Conservation (phyloP, 768 basidiomycete genomes). For the Butyriboletus loyo region DNA sequence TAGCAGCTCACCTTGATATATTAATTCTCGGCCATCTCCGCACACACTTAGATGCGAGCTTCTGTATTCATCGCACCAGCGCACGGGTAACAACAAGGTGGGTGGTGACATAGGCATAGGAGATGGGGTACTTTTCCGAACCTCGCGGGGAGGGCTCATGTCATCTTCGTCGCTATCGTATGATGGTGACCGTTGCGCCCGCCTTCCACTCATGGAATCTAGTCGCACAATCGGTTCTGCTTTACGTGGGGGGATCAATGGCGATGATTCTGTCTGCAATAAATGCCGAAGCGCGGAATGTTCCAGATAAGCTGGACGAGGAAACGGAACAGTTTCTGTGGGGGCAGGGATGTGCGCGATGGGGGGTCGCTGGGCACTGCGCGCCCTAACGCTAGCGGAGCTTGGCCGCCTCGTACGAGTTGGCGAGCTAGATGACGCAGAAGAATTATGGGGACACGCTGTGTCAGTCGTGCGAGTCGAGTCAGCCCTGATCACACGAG, state of each 20-base stretch:
- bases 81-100: constrained; percentile 62
- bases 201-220: constrained; percentile 20
- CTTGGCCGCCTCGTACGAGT: constrained; percentile 48
- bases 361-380: constrained; percentile 23
- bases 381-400: constrained; percentile 30
- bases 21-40: constrained; percentile 69
- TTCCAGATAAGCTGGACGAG: constrained; percentile 72
- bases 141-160: constrained; percentile 47
- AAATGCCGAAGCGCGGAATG: constrained; percentile 71
- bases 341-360: constrained; percentile 29
- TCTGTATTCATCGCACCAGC: constrained; percentile 74
- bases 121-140: constrained; percentile 26
- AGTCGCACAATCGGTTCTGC: constrained; percentile 27
- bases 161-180: constrained; percentile 71
- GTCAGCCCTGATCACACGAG: constrained; percentile 65
- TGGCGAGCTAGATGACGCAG: constrained; percentile 42
- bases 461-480: constrained; percentile 41
- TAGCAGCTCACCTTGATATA: constrained; percentile 55
- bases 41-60: constrained; percentile 58
- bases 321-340: constrained; percentile 42
- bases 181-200: constrained; percentile 37
- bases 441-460: constrained; percentile 36
- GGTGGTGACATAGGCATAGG: constrained; percentile 29
- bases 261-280: constrained; percentile 51
- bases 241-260: constrained; percentile 39